A percentile compares a stretch with the other conserved stretches of the same genome.
Conservation (phyloP, 176 grass and related monocot genomes). For the Hordeum vulgare region MorexV3_pseudomolecules_assembly NC_058521.1:440668056-440668555, state of each 20-base stretch:
- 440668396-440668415: too few relatives aligned
- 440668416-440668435: too few relatives aligned
- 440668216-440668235: background rate
- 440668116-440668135: too few relatives aligned
- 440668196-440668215: background rate
- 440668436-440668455: too few relatives aligned
- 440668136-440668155: too few relatives aligned
- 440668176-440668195: background rate
- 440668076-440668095: background rate
- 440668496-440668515: background rate
- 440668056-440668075: background rate
- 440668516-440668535: background rate
- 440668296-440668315: background rate
- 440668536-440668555: background rate
- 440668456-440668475: background rate
- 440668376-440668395: background rate
- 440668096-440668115: background rate
- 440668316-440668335: background rate
- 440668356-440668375: background rate
- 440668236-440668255: background rate
- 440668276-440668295: background rate
- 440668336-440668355: background rate
- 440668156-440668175: too few relatives aligned
- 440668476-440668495: background rate
- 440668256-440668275: background rate